Percentiles rank a stretch among this genome's conserved stretches.
phyloP scores from a whole-genome alignment of 306 rosid species.

The Acacia crassicarpa region DNA sequence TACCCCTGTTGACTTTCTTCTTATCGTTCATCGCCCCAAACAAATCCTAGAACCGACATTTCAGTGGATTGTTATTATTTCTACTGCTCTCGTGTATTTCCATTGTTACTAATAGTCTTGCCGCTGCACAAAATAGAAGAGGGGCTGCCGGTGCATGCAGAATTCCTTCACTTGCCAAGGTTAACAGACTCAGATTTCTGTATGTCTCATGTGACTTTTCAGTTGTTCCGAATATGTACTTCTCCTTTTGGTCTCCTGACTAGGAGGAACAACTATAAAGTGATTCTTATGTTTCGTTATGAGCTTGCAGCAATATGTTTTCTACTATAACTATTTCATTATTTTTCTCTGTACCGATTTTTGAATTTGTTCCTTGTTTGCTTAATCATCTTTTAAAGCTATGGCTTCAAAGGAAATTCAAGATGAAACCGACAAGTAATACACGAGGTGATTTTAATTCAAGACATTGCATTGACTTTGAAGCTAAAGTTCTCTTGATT shows the following conservation, averaged over 20 bases:
- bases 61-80: no score
- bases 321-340: not conserved
- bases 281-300: not conserved
- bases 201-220: slow-evolving; percentile 30
- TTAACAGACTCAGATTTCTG: slow-evolving; percentile 52
- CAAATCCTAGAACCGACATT: no score
- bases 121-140: no score
- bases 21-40: not conserved
- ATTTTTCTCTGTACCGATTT: slow-evolving; percentile 1
- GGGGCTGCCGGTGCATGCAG: slow-evolving; percentile 49
- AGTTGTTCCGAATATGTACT: not conserved
- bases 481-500: not conserved
- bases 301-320: not conserved
- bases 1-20: not conserved
- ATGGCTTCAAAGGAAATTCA: slow-evolving; percentile 76
- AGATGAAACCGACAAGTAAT: slow-evolving; percentile 51
- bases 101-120: no score
- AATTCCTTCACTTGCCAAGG: slow-evolving; percentile 57
- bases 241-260: not conserved
- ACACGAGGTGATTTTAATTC: not conserved
- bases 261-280: not conserved
- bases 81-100: no score
- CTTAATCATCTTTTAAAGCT: slow-evolving; percentile 45
- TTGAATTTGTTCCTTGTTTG: slow-evolving; percentile 23
- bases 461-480: not conserved